Evolutionary conservation across 2,329 filamentous ascomycete genomes (phyloP).

Genomic region (Neofusicoccum sp.): DNA sequence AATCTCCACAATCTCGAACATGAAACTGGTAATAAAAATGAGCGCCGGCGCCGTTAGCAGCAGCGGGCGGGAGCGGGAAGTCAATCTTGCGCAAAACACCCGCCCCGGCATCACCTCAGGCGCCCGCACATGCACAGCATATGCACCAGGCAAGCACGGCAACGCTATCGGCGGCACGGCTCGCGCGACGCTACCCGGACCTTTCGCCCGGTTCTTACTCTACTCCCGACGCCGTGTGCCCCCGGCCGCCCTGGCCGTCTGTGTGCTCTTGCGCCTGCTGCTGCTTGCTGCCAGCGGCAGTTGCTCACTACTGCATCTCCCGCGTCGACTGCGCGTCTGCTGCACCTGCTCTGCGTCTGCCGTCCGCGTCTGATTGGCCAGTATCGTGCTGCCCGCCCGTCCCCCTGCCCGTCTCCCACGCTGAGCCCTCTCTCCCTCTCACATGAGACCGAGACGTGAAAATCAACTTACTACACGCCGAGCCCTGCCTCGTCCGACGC

Average conservation of each 20-base stretch:
- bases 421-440: neutral
- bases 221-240: neutral
- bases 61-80: constrained; percentile 17
- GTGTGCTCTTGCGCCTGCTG: neutral
- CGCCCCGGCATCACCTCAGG: neutral
- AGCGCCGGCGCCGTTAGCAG: neutral
- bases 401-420: neutral
- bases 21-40: neutral
- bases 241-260: neutral
- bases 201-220: constrained; percentile 17
- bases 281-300: neutral
- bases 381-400: neutral
- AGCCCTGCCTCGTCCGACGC: constrained; percentile 2
- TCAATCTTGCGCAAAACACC: constrained; percentile 12
- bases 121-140: neutral
- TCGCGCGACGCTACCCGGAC: constrained; percentile 9
- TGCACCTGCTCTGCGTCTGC: neutral
- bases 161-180: constrained; percentile 14
- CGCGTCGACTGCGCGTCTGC: neutral
- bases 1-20: constrained; percentile 3
- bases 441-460: neutral
- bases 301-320: constrained; percentile 6
- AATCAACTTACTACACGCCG: neutral
- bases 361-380: neutral
- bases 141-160: neutral